Evolutionary conservation across 2,329 filamentous ascomycete species (phyloP).

Genomic region (Trichoderma sp.): DNA sequence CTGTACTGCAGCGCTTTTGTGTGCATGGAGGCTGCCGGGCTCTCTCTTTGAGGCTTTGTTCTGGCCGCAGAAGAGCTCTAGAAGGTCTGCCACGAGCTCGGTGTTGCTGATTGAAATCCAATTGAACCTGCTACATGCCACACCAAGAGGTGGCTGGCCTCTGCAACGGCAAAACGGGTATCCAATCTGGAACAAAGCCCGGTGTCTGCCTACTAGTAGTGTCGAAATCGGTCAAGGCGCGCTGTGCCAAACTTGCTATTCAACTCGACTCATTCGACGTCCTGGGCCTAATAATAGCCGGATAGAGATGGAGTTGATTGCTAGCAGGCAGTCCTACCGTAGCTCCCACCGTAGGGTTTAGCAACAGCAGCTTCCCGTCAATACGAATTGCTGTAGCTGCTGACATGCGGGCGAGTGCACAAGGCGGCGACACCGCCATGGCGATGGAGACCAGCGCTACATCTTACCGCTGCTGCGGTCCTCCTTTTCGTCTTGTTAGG

Average conservation of each 20-base stretch:
- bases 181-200: background rate
- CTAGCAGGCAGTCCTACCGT: background rate
- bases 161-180: background rate
- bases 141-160: background rate
- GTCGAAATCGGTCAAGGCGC: background rate
- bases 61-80: slow-evolving; percentile 2
- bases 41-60: background rate
- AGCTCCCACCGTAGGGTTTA: background rate
- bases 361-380: background rate
- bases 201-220: background rate
- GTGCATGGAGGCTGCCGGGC: background rate
- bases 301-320: background rate
- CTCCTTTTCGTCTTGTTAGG: background rate
- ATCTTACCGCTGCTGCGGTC: background rate
- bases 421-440: background rate
- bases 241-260: background rate
- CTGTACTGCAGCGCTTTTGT: background rate
- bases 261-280: background rate
- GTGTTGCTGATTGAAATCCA: background rate
- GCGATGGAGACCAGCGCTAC: slow-evolving; percentile 8
- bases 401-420: slow-evolving; percentile 3
- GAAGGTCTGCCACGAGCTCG: background rate
- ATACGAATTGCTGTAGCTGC: slow-evolving; percentile 9
- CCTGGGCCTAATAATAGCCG: background rate
- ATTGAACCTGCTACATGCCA: background rate